Base-by-base conservation (phyloP, 2,329 filamentous ascomycete genomes). In the Pezicula carpinea region DNA sequence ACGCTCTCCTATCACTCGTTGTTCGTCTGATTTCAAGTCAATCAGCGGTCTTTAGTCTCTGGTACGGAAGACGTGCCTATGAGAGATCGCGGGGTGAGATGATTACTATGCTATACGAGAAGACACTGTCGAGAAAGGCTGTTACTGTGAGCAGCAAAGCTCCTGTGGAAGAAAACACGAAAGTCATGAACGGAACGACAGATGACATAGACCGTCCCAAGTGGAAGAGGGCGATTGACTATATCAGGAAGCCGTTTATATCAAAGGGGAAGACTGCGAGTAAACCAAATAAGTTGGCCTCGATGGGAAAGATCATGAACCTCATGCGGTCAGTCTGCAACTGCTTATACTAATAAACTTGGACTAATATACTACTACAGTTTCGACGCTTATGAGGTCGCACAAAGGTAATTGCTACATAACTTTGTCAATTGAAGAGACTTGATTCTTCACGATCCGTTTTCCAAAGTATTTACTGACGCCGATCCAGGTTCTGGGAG, bases 261-360 rank as follows among this genome's bases (percentile, higher is more conserved):
- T 60, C 57, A 48, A 58, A 57, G 35, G 55, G 54, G 32, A 53
- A 53, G 47, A 62, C 47, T 42, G 61, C 52, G 29, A 52, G 59
- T 38, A 64, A 64, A 46, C 50, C 49, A 21, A 75, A 76, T 47
- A 70, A 77, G 46, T 79, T 85, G 2, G 89, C 90, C 0, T 89
- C 87, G 0, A 92, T 91, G 67, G 90, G 90, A 6, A 95, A 95
- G 61, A 93, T 96, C 43, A 77, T 96, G 51, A 96, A 95, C 58
- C 68, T 96, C 2, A 87, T 95, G 73, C 83, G 89, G 41, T 82
- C 78, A 39, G 54, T 46, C 31, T 7, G 31, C 7, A 15, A 8
- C 5, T n/a, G 3, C 10, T 21, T n/a, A n/a, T n/a, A 34, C n/a
- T 18, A 14, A 22, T 21, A 14, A 36, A 7, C 11, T 13, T 22